phyloP scores from a whole-genome alignment of 257 asterid genomes.

The Nemophila menziesii region DNA sequence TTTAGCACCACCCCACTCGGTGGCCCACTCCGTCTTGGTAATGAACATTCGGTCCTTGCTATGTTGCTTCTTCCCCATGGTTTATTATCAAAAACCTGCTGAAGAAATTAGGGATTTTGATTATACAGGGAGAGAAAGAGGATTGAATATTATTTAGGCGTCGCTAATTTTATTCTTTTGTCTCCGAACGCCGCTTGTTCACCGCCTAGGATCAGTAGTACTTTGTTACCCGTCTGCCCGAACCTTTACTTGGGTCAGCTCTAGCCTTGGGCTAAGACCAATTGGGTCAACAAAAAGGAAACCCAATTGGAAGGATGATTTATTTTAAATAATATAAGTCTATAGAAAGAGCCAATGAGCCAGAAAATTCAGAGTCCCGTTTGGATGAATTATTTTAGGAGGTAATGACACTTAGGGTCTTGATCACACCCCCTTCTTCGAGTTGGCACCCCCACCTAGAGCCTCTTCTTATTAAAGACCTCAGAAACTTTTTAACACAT shows the following conservation, averaged over 20 bases:
- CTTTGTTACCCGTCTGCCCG: background rate
- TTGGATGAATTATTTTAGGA: too few relatives aligned
- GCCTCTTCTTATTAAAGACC: too few relatives aligned
- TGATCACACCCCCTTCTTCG: too few relatives aligned
- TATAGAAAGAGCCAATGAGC: too few relatives aligned
- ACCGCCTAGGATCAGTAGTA: background rate
- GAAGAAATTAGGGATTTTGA: background rate
- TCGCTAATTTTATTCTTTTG: background rate
- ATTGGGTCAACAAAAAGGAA: background rate
- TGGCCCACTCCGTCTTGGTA: conserved; percentile 99
- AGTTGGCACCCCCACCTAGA: too few relatives aligned
- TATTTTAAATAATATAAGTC: too few relatives aligned
- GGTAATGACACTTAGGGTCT: too few relatives aligned
- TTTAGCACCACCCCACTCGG: conserved; percentile 99
- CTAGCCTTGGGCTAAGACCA: background rate
- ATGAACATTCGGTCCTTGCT: conserved; percentile 94
- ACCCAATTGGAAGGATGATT: too few relatives aligned
- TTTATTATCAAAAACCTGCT: background rate
- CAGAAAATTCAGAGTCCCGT: too few relatives aligned
- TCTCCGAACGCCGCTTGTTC: background rate
- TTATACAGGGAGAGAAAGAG: background rate
- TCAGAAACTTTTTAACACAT: too few relatives aligned
- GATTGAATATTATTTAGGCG: background rate
- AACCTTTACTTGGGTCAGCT: too few relatives aligned
- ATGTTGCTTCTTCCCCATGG: conserved; percentile 98